phyloP scores from a whole-genome alignment of 495 filamentous ascomycete species.

The Penicillium salamii region DNA sequence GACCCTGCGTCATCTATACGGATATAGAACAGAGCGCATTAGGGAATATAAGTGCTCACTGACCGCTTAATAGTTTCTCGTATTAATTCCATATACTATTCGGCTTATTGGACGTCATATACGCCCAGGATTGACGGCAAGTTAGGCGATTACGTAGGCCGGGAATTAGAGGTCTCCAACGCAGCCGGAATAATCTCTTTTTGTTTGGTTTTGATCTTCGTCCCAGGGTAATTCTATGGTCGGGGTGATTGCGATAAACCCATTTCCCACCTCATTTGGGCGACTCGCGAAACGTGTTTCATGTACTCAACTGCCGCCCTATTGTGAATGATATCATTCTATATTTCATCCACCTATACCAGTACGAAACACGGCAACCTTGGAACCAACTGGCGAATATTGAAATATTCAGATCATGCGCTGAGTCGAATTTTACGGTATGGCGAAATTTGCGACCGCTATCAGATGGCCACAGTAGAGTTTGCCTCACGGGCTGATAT shows the following conservation, averaged over 20 bases:
- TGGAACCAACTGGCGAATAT: too few species aligned
- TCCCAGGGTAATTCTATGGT: not conserved
- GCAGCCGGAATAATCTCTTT: too few species aligned
- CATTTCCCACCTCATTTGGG: too few species aligned
- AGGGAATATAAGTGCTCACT: not conserved
- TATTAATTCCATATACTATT: too few species aligned
- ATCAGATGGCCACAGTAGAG: not conserved
- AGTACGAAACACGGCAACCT: too few species aligned
- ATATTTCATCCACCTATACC: too few species aligned
- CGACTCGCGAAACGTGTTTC: not conserved
- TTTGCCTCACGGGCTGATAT: not conserved
- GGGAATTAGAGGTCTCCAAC: not conserved
- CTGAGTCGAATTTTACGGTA: not conserved
- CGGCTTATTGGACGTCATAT: conserved; percentile 1
- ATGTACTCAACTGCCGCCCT: not conserved
- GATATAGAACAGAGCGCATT: not conserved
- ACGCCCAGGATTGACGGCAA: not conserved
- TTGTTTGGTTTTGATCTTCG: too few species aligned
- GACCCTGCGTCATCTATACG: not conserved
- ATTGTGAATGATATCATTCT: not conserved
- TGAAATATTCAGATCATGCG: not conserved
- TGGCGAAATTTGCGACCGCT: not conserved
- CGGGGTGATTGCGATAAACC: conserved; percentile 2
- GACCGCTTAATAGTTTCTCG: not conserved
- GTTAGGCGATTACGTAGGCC: conserved; percentile 4